Evolutionary conservation across 2,329 filamentous ascomycete species (phyloP).

Genomic region (Sphaerulina vaccinii): DNA sequence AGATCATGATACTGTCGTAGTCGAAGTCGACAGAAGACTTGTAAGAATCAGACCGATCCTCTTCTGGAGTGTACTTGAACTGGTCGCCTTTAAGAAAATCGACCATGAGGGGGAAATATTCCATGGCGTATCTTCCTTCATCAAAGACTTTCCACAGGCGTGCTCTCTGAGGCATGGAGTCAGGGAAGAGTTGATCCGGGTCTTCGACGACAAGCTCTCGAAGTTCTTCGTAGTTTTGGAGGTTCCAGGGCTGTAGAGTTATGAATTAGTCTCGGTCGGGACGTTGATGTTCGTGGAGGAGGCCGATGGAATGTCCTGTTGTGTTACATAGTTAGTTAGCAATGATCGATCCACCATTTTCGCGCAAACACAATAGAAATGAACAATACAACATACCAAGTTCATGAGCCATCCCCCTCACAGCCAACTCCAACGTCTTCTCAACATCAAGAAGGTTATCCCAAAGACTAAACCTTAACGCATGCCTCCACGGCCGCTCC

Average conservation of each 20-base stretch:
- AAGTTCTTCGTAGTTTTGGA: conserved; percentile 13
- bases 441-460: not conserved
- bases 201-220: conserved; percentile 3
- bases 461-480: conserved; percentile 8
- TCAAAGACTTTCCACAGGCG: not conserved
- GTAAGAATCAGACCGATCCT: no score
- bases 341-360: no score
- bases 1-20: conserved; percentile 12
- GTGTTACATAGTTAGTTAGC: not conserved
- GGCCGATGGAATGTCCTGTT: conserved; percentile 23
- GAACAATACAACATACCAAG: no score
- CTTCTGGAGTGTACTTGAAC: not conserved
- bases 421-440: not conserved
- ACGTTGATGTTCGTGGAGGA: conserved; percentile 24
- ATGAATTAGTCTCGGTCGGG: conserved; percentile 20
- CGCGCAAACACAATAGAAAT: no score
- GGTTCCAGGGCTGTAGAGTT: conserved; percentile 8
- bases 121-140: not conserved
- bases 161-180: not conserved
- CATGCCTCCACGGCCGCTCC: not conserved
- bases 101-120: not conserved
- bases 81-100: not conserved
- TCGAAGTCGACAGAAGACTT: conserved; percentile 5
- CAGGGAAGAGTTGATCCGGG: conserved; percentile 6
- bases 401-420: conserved; percentile 19